These are phyloP conservation scores for Lophium mytilinum DNA, from an alignment of 495 filamentous ascomycete species.

Conservation along the genomic window DNA sequence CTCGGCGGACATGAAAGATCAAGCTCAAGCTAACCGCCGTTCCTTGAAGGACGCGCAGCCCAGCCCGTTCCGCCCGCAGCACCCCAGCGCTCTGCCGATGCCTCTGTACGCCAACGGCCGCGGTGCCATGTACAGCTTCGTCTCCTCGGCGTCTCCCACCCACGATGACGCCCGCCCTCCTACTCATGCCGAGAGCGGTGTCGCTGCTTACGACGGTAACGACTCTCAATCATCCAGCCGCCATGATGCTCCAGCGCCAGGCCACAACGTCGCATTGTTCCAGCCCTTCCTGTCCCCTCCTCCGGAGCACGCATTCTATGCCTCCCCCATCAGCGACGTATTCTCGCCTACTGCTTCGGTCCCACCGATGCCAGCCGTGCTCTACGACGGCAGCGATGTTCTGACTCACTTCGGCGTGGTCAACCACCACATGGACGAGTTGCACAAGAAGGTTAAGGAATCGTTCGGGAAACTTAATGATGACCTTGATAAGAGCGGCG, in stretches of 20 bases:
- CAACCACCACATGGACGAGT: constrained; percentile 23
- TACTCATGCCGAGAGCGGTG: too few relatives aligned
- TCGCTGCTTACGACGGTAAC: neutral
- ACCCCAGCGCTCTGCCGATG: constrained; percentile 22
- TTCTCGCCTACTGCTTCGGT: neutral
- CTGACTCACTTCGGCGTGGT: constrained; percentile 22
- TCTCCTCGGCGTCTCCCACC: too few relatives aligned
- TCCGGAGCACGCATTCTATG: neutral
- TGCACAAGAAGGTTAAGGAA: neutral
- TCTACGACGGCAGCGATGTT: constrained; percentile 15
- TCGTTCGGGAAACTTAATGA: neutral
- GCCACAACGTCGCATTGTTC: too few relatives aligned
- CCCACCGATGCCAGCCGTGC: neutral
- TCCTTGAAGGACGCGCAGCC: neutral
- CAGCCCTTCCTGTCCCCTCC: too few relatives aligned
- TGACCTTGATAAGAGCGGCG: too few relatives aligned
- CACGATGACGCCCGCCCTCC: too few relatives aligned
- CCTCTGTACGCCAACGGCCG: constrained; percentile 15
- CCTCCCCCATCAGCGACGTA: neutral
- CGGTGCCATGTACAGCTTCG: neutral
- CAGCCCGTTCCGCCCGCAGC: constrained; percentile 8
- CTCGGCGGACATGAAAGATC: neutral
- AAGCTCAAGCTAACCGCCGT: neutral
- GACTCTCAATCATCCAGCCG: neutral
- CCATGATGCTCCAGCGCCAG: neutral